phyloP scores from a whole-genome alignment of 768 basidiomycete species.

The Naganishia kalamii region DNA sequence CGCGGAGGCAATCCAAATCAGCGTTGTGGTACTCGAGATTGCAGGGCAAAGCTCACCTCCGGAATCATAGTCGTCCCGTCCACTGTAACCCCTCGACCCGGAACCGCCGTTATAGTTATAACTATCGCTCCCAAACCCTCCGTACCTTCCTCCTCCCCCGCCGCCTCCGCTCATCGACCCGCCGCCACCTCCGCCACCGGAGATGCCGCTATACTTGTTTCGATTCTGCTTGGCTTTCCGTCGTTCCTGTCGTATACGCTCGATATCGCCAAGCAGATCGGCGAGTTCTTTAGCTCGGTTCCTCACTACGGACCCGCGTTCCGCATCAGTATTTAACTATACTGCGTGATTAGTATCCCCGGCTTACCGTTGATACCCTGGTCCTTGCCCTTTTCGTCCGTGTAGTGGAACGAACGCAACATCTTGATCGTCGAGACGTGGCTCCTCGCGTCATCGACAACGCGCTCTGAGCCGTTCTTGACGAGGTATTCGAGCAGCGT shows the following conservation, averaged over 20 bases:
- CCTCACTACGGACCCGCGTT: slow-evolving; percentile 63
- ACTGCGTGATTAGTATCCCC: background rate
- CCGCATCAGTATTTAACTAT: background rate
- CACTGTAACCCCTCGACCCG: slow-evolving; percentile 39
- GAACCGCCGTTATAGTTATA: slow-evolving; percentile 2
- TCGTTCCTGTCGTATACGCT: slow-evolving; percentile 78
- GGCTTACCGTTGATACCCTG: slow-evolving; percentile 87
- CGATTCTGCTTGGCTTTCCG: slow-evolving; percentile 87
- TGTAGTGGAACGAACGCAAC: slow-evolving; percentile 94
- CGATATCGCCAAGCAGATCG: slow-evolving; percentile 84
- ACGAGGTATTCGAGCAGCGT: slow-evolving; percentile 92
- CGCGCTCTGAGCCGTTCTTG: slow-evolving; percentile 94
- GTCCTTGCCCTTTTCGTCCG: slow-evolving; percentile 97
- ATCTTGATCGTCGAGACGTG: slow-evolving; percentile 95
- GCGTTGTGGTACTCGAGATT: background rate
- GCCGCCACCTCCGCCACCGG: slow-evolving; percentile 46
- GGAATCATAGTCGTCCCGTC: slow-evolving; percentile 42
- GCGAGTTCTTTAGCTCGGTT: slow-evolving; percentile 88
- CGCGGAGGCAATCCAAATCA: background rate
- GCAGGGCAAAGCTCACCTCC: slow-evolving; percentile 30
- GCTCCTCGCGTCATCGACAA: slow-evolving; percentile 92
- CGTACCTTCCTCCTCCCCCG: slow-evolving; percentile 50
- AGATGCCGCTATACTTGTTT: slow-evolving; percentile 75
- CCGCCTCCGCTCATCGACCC: background rate
- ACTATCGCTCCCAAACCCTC: slow-evolving; percentile 58